A percentile compares a stretch with the other conserved stretches of the same genome.
phyloP scores from a whole-genome alignment of 2,329 filamentous ascomycete species.

The Pseudopyrenochaeta lycopersici region DNA sequence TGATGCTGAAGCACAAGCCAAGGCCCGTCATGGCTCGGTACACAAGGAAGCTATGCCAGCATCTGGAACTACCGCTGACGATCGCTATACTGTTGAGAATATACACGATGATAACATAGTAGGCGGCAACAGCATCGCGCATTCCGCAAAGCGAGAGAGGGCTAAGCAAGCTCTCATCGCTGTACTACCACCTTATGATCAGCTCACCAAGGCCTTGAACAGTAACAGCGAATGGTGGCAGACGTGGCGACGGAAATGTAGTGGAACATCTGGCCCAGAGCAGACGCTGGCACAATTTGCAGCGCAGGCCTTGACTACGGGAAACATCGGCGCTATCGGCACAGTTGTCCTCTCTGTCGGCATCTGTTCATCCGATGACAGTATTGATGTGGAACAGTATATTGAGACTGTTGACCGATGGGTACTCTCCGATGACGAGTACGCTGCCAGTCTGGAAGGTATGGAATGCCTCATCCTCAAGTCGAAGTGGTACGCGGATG shows the following conservation, averaged over 20 bases:
- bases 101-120: slow-evolving; percentile 40
- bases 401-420: slow-evolving; percentile 58
- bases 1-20: slow-evolving; percentile 43
- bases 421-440: slow-evolving; percentile 61
- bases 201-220: slow-evolving; percentile 43
- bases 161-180: slow-evolving; percentile 47
- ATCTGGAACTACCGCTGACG: slow-evolving; percentile 13
- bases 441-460: slow-evolving; percentile 60
- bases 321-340: slow-evolving; percentile 50
- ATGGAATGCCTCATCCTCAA: slow-evolving; percentile 63
- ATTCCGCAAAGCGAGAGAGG: slow-evolving; percentile 45
- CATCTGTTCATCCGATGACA: slow-evolving; percentile 50
- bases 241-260: slow-evolving; percentile 53
- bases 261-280: slow-evolving; percentile 51
- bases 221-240: slow-evolving; percentile 54
- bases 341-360: slow-evolving; percentile 49
- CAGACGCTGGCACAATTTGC: slow-evolving; percentile 52
- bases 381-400: slow-evolving; percentile 58
- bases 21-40: slow-evolving; percentile 31
- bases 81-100: slow-evolving; percentile 42
- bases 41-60: slow-evolving; percentile 28
- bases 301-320: slow-evolving; percentile 56
- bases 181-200: slow-evolving; percentile 45
- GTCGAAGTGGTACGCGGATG: slow-evolving; percentile 63
- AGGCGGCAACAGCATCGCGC: slow-evolving; percentile 21